Evolutionary conservation across 257 asterid species (phyloP), one percentile per base, ranked within the genome.

Genomic region (Nicotiana knightiana): DNA sequence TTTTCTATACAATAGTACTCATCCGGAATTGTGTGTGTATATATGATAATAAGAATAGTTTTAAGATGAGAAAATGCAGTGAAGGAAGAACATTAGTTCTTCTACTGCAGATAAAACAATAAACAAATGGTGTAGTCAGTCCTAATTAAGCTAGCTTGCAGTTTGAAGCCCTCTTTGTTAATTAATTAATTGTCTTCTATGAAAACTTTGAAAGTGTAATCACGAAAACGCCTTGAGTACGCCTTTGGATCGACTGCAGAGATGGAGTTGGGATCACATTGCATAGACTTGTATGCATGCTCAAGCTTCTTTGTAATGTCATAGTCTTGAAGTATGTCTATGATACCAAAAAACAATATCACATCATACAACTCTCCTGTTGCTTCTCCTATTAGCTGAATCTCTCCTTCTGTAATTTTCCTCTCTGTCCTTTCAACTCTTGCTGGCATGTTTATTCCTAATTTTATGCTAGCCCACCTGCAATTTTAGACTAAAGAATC

Each of bases 191-290:
- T 87, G 79, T 96, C 99, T 82, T 96, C 98, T 77, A 92, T 96
- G 88, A 93, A 96, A 75, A 90, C 94, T 88, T 87, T 96, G 82
- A 96, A 87, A 39, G 90, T 90, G 88, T 94, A 96, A 70, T 96
- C 99, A 1, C 98, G 95, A 86, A 96, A 96, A 2, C 99, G 94
- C 86, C 89, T 86, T 0, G 98, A 91, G 79, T 96, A 96, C 33
- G 91, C 97, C 64, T 82, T 94, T 0, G 98, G 99, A 88, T 96
- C 99, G 3, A 96, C 99, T 0, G 99, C 99, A 55, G 99, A 94
- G 13, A 96, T 96, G 9, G 97, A 88, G 91, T 89, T 94, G 17
- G 99, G 97, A 62, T 94, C 99, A 58, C 93, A 96, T 53, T 94
- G 97, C 64, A 96, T 90, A 18, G 99, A 96, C 86, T 96, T 96